Conservation (phyloP, 495 filamentous ascomycete species). For the Trichoderma orchidacearum region DNA sequence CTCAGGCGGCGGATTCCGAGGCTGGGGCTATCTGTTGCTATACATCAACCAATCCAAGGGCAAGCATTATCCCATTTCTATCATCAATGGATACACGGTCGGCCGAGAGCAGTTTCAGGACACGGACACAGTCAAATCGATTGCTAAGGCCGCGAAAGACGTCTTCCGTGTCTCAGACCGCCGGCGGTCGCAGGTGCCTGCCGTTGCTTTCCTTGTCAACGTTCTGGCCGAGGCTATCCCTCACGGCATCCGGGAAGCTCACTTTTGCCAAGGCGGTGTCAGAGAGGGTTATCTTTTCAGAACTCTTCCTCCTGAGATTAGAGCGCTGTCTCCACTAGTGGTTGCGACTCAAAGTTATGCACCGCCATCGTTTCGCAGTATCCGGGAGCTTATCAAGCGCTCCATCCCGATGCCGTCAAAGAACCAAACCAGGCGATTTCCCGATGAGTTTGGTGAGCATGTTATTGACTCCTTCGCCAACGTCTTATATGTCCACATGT, state of each 20-base stretch:
- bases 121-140: constrained; percentile 30
- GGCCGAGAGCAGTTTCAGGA: constrained; percentile 36
- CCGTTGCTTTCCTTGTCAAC: constrained; percentile 50
- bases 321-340: constrained; percentile 41
- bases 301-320: constrained; percentile 28
- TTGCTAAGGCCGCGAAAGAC: constrained; percentile 20
- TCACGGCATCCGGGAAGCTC: constrained; percentile 35
- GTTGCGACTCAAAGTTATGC: constrained; percentile 43
- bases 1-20: constrained; percentile 59
- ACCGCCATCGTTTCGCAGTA: constrained; percentile 23
- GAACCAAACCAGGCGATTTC: constrained; percentile 13
- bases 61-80: constrained; percentile 52
- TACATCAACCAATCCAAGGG: constrained; percentile 28
- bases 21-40: constrained; percentile 59
- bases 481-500: constrained; percentile 37
- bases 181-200: constrained; percentile 50
- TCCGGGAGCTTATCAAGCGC: constrained; percentile 30
- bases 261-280: constrained; percentile 61
- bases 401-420: constrained; percentile 20
- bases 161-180: constrained; percentile 58
- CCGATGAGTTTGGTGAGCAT: constrained; percentile 23
- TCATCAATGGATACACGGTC: constrained; percentile 59
- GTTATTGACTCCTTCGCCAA: constrained; percentile 35
- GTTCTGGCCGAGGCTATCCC: constrained; percentile 44
- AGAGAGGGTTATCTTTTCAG: constrained; percentile 52